Evolutionary conservation across 768 basidiomycete species (phyloP), one percentile per base, ranked within the genome.

Genomic region (Panus rudis): DNA sequence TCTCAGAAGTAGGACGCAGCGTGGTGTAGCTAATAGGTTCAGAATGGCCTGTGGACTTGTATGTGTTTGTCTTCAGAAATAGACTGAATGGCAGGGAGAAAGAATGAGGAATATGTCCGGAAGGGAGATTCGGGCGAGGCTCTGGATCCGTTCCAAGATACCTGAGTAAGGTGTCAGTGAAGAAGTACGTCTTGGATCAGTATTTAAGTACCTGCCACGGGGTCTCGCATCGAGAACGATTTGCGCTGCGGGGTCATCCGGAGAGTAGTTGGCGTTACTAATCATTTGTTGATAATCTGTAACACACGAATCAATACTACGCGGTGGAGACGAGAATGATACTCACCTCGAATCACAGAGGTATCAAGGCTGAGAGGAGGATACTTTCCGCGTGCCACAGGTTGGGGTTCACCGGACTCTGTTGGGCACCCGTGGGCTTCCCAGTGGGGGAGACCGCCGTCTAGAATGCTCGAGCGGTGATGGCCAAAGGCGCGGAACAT

Each of bases 401-500:
- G 54, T 38, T 47, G 45, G 16, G 56, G 46, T 22, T 57, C 43
- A 5, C 65, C 63, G 19, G 57, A 55, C 38, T 78, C 81, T 8
- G 77, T 55, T n/a, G 72, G 66, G 13, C 74, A 65, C 16, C 81
- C 80, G 56, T 85, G 80, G 23, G 71, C 72, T 46, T 78, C 68
- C 88, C 89, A 94, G 30, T 76, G 67, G 24, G 88, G 90, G 11
- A 97, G 73, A 16, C 93, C 94, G n/a, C 96, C 96, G 61, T 98
- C 80, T 13, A 99, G 72, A 10, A 98, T 75, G 48, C 86, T 89
- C 6, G 92, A 89, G 33, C 81, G 81, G 24, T 71, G 63, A 61
- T 99, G 96, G 6, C 90, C 89, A 63, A 96, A 92, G 19, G 85
- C 73, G 64, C 86, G 78, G 75, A 98, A 96, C 71, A 90, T 98